Evolutionary conservation across 345 rosid species (phyloP).

Genomic region (Melaleuca quinquenervia): DNA sequence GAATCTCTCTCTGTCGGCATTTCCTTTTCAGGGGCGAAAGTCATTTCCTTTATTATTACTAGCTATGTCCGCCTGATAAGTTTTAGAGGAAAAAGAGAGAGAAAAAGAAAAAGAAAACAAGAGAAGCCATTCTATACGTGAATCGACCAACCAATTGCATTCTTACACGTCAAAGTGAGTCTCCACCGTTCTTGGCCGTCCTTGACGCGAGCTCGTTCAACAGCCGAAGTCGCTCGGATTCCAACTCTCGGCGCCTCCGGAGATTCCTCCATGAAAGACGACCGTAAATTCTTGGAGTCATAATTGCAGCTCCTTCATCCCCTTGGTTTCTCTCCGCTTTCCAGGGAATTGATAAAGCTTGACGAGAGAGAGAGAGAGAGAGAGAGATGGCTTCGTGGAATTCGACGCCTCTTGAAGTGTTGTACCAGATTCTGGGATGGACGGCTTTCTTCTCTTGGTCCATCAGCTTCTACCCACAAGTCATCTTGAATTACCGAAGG

Average conservation of each 20-base stretch:
- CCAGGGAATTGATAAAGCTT: background rate
- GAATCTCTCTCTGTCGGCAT: too few species aligned
- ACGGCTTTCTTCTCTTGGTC: slow-evolving; percentile 75
- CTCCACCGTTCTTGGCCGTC: background rate
- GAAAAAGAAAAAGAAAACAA: too few species aligned
- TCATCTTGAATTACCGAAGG: slow-evolving; percentile 67
- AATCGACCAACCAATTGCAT: background rate
- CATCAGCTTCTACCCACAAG: slow-evolving; percentile 79
- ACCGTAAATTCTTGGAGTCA: background rate
- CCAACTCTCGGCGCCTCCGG: background rate
- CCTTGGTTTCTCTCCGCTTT: background rate
- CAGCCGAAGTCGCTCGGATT: background rate
- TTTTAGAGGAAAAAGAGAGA: too few species aligned
- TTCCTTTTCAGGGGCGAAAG: too few species aligned
- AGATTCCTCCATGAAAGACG: background rate
- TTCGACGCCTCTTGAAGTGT: slow-evolving; percentile 55
- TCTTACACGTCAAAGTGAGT: background rate
- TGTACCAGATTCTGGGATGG: slow-evolving; percentile 69
- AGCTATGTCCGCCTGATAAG: too few species aligned
- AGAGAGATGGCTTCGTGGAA: slow-evolving; percentile 69
- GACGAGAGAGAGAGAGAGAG: background rate
- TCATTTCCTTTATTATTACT: too few species aligned
- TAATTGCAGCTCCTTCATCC: background rate
- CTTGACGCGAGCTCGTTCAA: background rate
- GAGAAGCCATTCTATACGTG: too few species aligned